These are phyloP conservation scores for Aspergillus olivimuriae DNA, from an alignment of 495 filamentous ascomycete species.

Conservation along the genomic window DNA sequence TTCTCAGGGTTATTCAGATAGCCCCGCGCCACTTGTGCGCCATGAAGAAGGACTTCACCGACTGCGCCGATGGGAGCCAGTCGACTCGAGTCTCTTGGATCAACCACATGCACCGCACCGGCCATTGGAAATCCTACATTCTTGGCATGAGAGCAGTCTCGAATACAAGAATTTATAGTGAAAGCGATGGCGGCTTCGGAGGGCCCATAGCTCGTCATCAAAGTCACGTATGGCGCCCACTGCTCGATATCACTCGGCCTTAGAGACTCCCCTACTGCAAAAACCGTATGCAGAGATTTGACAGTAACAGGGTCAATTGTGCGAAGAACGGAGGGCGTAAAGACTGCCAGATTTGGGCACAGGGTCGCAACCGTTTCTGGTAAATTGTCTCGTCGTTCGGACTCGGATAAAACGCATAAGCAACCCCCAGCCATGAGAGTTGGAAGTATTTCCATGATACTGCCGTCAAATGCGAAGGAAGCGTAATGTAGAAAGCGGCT, in stretches of 20 bases:
- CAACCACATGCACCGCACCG: conserved; percentile 38
- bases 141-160: conserved; percentile 4
- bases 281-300: not conserved
- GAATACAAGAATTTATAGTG: not conserved
- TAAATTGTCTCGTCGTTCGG: conserved; percentile 15
- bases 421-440: conserved; percentile 4
- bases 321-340: not conserved
- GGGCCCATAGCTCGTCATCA: conserved; percentile 13
- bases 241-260: not conserved
- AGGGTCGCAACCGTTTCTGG: conserved; percentile 3
- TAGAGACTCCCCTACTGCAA: not conserved
- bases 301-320: not conserved
- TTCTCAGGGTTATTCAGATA: conserved; percentile 31
- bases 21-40: conserved; percentile 27
- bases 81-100: conserved; percentile 19
- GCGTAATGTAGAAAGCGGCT: conserved; percentile 10
- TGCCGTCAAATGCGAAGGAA: conserved; percentile 12
- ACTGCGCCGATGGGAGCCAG: conserved; percentile 28
- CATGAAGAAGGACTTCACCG: conserved; percentile 37
- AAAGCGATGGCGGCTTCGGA: conserved; percentile 7
- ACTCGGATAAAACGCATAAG: conserved; percentile 11
- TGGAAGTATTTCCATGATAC: conserved; percentile 1
- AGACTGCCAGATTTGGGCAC: conserved; percentile 10
- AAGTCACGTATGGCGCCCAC: not conserved
- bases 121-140: conserved; percentile 24